Evolutionary conservation across 202 grass and related monocot genomes (phyloP).

Genomic region (Dendrocalamus latiflorus): DNA sequence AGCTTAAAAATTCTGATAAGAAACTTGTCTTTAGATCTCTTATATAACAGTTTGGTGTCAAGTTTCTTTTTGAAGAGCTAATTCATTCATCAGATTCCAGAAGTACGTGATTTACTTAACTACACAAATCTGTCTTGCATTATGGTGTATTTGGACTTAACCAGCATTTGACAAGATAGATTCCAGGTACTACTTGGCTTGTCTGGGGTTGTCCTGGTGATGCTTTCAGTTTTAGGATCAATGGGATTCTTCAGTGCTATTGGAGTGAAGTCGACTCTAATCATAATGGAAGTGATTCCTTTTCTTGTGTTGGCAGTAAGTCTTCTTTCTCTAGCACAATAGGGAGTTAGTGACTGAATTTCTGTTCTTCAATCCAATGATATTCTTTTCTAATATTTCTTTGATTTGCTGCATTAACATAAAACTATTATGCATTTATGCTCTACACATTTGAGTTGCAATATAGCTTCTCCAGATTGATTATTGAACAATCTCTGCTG

Average conservation of each 20-base stretch:
- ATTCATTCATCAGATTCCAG: neutral
- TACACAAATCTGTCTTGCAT: slow-evolving; percentile 4
- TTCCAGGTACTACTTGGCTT: slow-evolving; percentile 91
- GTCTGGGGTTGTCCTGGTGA: slow-evolving; percentile 82
- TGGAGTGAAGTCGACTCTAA: slow-evolving; percentile 92
- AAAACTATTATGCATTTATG: neutral
- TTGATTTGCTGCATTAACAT: neutral
- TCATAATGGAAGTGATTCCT: slow-evolving; percentile 99
- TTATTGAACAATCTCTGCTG: neutral
- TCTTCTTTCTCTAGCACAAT: slow-evolving; percentile 27
- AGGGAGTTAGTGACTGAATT: neutral
- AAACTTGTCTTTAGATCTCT: neutral
- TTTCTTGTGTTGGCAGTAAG: slow-evolving; percentile 98
- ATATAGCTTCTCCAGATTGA: slow-evolving; percentile 14
- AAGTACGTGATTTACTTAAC: neutral
- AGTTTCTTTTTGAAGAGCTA: slow-evolving; percentile 2
- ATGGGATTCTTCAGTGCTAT: slow-evolving; percentile 88
- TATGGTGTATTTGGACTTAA: slow-evolving; percentile 20
- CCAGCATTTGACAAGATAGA: slow-evolving; percentile 26
- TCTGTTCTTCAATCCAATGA: neutral
- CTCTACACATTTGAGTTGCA: slow-evolving; percentile 19
- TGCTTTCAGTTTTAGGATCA: slow-evolving; percentile 95
- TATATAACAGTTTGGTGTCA: neutral
- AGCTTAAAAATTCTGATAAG: neutral
- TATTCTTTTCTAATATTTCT: slow-evolving; percentile 10